Base-by-base conservation (phyloP, 768 basidiomycete genomes). In the Tephrocybe sp. region DNA sequence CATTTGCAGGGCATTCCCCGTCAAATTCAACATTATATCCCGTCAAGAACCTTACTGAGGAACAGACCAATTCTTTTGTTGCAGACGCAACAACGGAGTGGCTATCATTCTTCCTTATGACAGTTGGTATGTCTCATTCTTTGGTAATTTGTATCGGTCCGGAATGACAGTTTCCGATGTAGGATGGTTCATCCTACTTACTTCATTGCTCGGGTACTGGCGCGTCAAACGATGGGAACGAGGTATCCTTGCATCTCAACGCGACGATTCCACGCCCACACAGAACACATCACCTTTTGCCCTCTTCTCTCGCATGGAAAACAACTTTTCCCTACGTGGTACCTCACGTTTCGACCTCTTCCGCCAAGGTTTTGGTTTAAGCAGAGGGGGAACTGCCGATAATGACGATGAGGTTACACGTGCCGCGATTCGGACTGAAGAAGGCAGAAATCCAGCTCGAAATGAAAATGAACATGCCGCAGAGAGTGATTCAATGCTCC, bases 81-180 rank as follows among this genome's bases (percentile, higher is more conserved):
- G 71, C 74, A n/a, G 80, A 87, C 65, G 77, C 84, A 19, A 90
- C 93, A 0, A 86, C 88, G 19, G 94, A 97, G 63, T 97, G 92
- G 92, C 71, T 98, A 43, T 91, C 91, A 13, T 98, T 97, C 72
- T 82, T 94, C 70, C 69, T 97, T 57, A 97, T 97, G 91, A 91
- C 87, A 29, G 71, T 92, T 41, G 84, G 84, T 84, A 54, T 34
- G 82, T 49, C 6, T 30, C 22, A 25, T 11, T 11, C 21, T 16
- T 9, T 41, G 19, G 9, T 9, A 23, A 36, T 16, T 36, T 22
- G 21, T 50, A 10, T 3, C n/a, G n/a, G 31, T 40, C 22, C 33
- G 57, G 12, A 44, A 22, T 33, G 13, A 27, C 16, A n/a, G 1
- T 6, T 15, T 23, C 11, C 27, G 18, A 19, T 13, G 8, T 49